Evolutionary conservation across 2,329 filamentous ascomycete genomes (phyloP), one percentile per base, ranked within the genome.

Genomic region (Penicillium sp.): DNA sequence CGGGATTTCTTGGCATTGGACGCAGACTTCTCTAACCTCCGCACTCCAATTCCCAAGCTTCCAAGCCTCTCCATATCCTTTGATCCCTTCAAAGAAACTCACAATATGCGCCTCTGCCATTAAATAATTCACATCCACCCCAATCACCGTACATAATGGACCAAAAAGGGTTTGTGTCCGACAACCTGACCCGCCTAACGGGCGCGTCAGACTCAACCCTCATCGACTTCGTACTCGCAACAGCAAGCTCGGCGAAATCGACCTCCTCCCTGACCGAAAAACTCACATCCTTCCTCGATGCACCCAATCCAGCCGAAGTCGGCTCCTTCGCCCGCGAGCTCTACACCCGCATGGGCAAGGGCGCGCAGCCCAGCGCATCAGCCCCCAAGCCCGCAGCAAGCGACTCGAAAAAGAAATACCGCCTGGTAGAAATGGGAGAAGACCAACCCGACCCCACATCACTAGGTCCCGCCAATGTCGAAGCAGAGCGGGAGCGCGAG

Each of bases 151-250:
- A 27, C 53, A 67, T 48, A 11, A 76, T 76, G 74, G 72, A 75
- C 45, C 66, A 70, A 54, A 68, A 68, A 49, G 72, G 69, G 13
- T 76, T 76, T 52, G 67, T 76, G n/a, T 81, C 79, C 48, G 79
- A 82, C 64, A 76, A 78, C 51, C 73, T 82, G 51, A 74, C 81
- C 60, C 77, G 76, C 53, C 74, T 84, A 47, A 79, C 81, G 36
- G 81, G 81, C 57, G 81, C 78, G 45, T 82, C 81, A 38, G 82
- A 84, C 56, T 72, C 78, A 34, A 83, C 82, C 48, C 74, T 82
- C 46, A 71, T 84, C 56, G 82, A 84, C 69, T 84, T 83, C 60
- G 76, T 84, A 22, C 75, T 82, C 50, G 79, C 80, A 41, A 82
- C 81, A 14, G 81, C 82, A 9, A 72, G 71, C 60, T 75, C 76